phyloP scores from a whole-genome alignment of 2,329 filamentous ascomycete genomes.

The Paracorniculantispora psalliotae region DNA sequence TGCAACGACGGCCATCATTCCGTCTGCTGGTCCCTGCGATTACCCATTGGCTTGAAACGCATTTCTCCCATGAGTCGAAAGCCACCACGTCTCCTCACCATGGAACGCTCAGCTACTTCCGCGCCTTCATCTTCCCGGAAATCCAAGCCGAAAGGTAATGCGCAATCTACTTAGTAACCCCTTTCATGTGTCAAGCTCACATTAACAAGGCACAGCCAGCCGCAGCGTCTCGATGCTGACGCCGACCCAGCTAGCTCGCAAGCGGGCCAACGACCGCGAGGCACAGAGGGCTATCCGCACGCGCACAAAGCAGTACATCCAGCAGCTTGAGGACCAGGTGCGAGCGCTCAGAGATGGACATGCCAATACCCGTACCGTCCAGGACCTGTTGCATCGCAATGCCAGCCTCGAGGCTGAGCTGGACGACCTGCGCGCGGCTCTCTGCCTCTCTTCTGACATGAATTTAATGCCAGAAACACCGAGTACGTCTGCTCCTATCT shows the following conservation, averaged over 20 bases:
- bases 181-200: not conserved
- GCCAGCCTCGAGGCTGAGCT: slow-evolving; percentile 50
- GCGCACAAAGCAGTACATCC: slow-evolving; percentile 81
- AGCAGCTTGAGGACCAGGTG: slow-evolving; percentile 68
- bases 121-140: not conserved
- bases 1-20: too few species aligned
- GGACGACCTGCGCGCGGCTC: slow-evolving; percentile 37
- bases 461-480: not conserved
- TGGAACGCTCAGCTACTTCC: too few species aligned
- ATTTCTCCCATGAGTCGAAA: too few species aligned
- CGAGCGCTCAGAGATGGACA: slow-evolving; percentile 55
- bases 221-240: slow-evolving; percentile 83
- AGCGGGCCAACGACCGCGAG: slow-evolving; percentile 85
- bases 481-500: too few species aligned
- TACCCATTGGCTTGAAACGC: too few species aligned
- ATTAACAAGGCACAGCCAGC: slow-evolving; percentile 39
- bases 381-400: slow-evolving; percentile 46
- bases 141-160: not conserved
- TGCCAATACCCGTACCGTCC: slow-evolving; percentile 9
- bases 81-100: too few species aligned
- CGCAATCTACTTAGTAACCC: not conserved
- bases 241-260: slow-evolving; percentile 81
- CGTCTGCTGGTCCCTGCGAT: too few species aligned
- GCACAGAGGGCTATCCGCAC: slow-evolving; percentile 83
- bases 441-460: slow-evolving; percentile 31